Evolutionary conservation across 2,329 filamentous ascomycete genomes (phyloP), one percentile per base, ranked within the genome.

Genomic region (Colletotrichum orchidophilum): DNA sequence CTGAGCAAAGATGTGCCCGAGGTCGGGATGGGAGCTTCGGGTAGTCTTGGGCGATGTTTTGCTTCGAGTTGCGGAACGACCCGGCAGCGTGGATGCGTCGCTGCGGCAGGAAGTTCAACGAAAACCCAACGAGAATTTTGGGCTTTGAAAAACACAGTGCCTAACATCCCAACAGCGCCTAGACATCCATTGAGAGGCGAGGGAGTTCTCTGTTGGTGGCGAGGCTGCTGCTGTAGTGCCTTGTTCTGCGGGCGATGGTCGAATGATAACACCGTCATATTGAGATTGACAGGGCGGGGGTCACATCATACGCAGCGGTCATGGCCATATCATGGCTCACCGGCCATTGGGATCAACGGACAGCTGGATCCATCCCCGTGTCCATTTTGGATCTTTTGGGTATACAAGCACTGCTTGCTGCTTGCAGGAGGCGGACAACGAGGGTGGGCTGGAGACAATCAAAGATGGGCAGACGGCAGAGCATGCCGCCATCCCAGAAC

Each of bases 181-280:
- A 39, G 68, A 52, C 21, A 13, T 11, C 63, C 63, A 66, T 27
- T 70, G 35, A 60, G 24, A 61, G 13, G 49, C 62, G 29, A 29
- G 60, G 27, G 27, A 66, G n/a, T 15, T 58, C 57, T 42, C 57
- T 58, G 58, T 46, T 69, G 60, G 39, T 53, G 63, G 52, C 24
- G 8, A 71, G 39, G 58, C 58, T 57, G 52, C 26, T 33, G 57
- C 39, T 53, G 52, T 39, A 62, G 33, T 35, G 21, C 42, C 59
- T 66, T 63, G 59, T 52, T 29, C 27, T 60, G 65, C 27, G 59
- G 58, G 58, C 53, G 59, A 63, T 62, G 31, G 69, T 71, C 69
- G 69, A 69, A 71, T 69, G 69, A 71, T 69, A 31, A 62, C 49
- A 54, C 46, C 64, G 59, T 71, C 69, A 71, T 55, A 58, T 69